A percentile compares a stretch with the other conserved stretches of the same genome.
Conservation (phyloP, 2,329 filamentous ascomycete species). For the Huntiella moniliformis region DNA sequence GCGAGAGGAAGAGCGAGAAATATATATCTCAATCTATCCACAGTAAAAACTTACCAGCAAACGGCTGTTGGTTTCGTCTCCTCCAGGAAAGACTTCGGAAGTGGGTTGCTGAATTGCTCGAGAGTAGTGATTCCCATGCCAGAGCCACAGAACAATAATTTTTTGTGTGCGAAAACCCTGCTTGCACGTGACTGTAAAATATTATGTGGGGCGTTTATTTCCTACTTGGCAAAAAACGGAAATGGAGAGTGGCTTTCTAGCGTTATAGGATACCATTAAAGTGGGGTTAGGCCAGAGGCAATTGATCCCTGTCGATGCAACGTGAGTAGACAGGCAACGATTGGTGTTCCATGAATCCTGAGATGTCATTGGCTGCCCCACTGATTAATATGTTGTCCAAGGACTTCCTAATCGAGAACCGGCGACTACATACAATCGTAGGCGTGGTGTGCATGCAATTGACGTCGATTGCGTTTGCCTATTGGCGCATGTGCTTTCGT, state of each 20-base stretch:
- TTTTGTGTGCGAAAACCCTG: constrained; percentile 13
- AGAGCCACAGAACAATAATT: constrained; percentile 12
- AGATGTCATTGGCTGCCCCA: constrained; percentile 5
- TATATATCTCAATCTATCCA: constrained; percentile 6
- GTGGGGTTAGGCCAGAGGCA: not conserved
- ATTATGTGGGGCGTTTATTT: constrained; percentile 6
- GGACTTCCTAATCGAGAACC: constrained; percentile 3
- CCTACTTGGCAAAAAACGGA: not conserved
- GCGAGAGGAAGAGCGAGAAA: not conserved
- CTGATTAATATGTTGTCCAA: constrained; percentile 1
- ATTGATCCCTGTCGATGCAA: not conserved
- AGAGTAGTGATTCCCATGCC: constrained; percentile 12
- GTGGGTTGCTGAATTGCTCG: constrained; percentile 12
- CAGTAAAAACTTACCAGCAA: constrained; percentile 11
- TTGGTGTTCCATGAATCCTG: not conserved
- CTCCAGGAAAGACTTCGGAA: constrained; percentile 12
- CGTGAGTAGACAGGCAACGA: not conserved
- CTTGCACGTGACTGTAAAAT: constrained; percentile 9
- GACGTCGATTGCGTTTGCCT: too few relatives aligned
- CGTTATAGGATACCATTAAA: not conserved
- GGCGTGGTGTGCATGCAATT: too few relatives aligned
- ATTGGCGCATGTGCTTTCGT: too few relatives aligned
- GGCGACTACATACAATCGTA: too few relatives aligned
- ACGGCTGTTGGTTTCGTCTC: constrained; percentile 12
- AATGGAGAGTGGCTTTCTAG: not conserved